phyloP scores from a whole-genome alignment of 495 filamentous ascomycete genomes.

The Amniculicola lignicola region DNA sequence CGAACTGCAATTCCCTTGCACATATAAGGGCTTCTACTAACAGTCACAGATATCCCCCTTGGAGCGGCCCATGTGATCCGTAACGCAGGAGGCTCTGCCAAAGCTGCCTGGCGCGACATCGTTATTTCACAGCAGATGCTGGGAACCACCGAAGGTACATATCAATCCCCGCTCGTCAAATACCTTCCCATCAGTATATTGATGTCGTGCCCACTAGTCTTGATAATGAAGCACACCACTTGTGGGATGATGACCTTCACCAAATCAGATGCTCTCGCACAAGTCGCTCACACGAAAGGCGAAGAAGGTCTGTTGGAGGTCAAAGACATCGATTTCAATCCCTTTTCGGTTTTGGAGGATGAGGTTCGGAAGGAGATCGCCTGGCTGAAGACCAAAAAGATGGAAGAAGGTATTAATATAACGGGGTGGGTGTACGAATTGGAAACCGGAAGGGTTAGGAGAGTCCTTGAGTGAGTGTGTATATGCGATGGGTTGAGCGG shows the following conservation, averaged over 20 bases:
- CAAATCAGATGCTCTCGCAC: constrained; percentile 57
- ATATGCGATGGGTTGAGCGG: too few species aligned
- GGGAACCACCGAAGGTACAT: constrained; percentile 72
- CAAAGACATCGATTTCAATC: constrained; percentile 56
- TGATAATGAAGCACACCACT: constrained; percentile 75
- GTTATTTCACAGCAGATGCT: constrained; percentile 79
- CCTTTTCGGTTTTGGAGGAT: constrained; percentile 62
- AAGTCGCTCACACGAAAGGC: constrained; percentile 58
- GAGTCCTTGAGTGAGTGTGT: constrained; percentile 53
- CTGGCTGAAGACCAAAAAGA: constrained; percentile 57
- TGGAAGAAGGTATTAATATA: constrained; percentile 57
- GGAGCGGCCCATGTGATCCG: constrained; percentile 82
- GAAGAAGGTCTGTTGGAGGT: constrained; percentile 46
- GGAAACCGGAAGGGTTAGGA: constrained; percentile 67
- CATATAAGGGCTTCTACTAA: too few species aligned
- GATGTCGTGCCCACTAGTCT: too few species aligned
- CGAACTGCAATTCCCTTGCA: too few species aligned
- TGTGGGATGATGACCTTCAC: constrained; percentile 83
- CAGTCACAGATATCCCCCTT: constrained; percentile 63
- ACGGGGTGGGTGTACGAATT: constrained; percentile 82
- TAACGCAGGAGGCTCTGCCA: constrained; percentile 66
- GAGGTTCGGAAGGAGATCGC: constrained; percentile 65
- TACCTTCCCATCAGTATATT: too few species aligned
- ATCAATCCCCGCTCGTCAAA: too few species aligned
- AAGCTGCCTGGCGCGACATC: constrained; percentile 68